phyloP scores from a whole-genome alignment of 2,329 filamentous ascomycete species.

The Colletotrichum chlorophyti region DNA sequence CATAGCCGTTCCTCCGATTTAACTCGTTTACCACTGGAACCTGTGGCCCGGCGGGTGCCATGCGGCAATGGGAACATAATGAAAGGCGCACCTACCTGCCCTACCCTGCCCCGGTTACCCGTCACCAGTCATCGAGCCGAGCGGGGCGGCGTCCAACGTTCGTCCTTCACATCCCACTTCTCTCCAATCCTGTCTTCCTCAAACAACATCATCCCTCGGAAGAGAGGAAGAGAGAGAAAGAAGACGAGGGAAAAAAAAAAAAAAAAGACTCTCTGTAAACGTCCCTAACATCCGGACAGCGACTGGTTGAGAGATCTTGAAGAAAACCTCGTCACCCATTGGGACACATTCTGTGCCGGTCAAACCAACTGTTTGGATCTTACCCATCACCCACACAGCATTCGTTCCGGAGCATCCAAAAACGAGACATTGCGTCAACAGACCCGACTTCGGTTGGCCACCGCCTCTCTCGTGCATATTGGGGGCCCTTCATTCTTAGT shows the following conservation, averaged over 20 bases:
- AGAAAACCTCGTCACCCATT: not conserved
- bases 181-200: not conserved
- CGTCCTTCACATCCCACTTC: not conserved
- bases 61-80: constrained; percentile 18
- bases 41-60: constrained; percentile 13
- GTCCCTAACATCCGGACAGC: not conserved
- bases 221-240: no score
- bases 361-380: constrained; percentile 14
- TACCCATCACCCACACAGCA: constrained; percentile 1
- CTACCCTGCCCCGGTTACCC: constrained; percentile 10
- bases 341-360: not conserved
- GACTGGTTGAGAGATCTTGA: not conserved
- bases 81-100: constrained; percentile 19
- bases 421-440: constrained; percentile 19
- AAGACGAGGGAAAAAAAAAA: no score
- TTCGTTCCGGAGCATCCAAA: not conserved
- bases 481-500: constrained; percentile 11
- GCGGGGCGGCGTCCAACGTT: constrained; percentile 11
- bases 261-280: not conserved
- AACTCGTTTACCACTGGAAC: constrained; percentile 14
- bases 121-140: constrained; percentile 3
- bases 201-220: not conserved
- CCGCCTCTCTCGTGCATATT: constrained; percentile 3
- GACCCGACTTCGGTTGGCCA: not conserved
- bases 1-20: constrained; percentile 12